A percentile compares a stretch with the other conserved stretches of the same genome.
These are phyloP conservation scores for Echria macrotheca DNA, from an alignment of 495 filamentous ascomycete species.

Conservation along the genomic window DNA sequence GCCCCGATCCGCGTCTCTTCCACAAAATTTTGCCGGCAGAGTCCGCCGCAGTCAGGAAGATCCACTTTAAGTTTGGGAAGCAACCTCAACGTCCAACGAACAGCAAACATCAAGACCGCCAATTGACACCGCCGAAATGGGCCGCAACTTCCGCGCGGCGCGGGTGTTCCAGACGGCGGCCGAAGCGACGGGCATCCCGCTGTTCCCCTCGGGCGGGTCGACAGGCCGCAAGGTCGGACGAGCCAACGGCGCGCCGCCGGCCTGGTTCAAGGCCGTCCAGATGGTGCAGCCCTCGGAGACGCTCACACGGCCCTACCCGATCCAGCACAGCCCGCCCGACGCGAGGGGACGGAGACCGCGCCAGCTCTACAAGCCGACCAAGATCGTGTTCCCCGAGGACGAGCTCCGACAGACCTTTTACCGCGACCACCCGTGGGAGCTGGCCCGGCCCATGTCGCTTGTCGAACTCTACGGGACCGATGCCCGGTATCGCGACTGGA, in stretches of 20 bases:
- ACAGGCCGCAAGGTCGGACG: constrained; percentile 7
- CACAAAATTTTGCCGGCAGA: too few species aligned
- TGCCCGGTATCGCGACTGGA: constrained; percentile 69
- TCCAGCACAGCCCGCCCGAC: constrained; percentile 51
- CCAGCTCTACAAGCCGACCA: constrained; percentile 71
- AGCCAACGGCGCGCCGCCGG: constrained; percentile 40
- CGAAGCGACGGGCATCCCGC: constrained; percentile 48
- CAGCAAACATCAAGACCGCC: background rate
- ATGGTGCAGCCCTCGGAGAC: constrained; percentile 75
- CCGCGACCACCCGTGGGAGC: constrained; percentile 93
- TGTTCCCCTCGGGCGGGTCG: constrained; percentile 23
- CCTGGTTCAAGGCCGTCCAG: constrained; percentile 71
- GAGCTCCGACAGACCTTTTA: constrained; percentile 74
- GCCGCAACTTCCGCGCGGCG: constrained; percentile 63
- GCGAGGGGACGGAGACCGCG: constrained; percentile 54
- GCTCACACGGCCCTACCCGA: constrained; percentile 60
- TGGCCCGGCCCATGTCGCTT: constrained; percentile 80
- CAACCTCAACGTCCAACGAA: background rate
- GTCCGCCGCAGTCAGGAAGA: too few species aligned
- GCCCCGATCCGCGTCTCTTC: too few species aligned
- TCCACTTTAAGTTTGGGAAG: too few species aligned
- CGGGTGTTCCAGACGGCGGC: constrained; percentile 63
- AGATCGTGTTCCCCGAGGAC: constrained; percentile 82
- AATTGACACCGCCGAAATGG: constrained; percentile 22
- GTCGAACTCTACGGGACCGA: constrained; percentile 85